phyloP scores from a whole-genome alignment of 768 basidiomycete species.

The Phaffia tasmanica region DNA sequence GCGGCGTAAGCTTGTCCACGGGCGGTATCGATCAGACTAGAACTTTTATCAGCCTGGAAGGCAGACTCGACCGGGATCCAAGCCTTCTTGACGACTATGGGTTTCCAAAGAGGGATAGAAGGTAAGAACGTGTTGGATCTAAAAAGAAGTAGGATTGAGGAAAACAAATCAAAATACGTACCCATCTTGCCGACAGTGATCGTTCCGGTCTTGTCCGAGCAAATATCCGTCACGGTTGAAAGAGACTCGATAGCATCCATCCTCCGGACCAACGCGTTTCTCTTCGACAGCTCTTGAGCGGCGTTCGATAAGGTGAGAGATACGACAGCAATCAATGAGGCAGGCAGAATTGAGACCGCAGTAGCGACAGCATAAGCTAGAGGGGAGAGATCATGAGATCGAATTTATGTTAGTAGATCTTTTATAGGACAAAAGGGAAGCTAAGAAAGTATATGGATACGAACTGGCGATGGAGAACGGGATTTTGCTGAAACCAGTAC shows the following conservation, averaged over 20 bases:
- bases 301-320: conserved; percentile 52
- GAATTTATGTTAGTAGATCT: neutral
- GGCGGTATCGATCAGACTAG: conserved; percentile 29
- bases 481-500: conserved; percentile 36
- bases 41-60: conserved; percentile 30
- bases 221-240: conserved; percentile 48
- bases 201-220: conserved; percentile 60
- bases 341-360: conserved; percentile 40
- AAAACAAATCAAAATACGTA: neutral
- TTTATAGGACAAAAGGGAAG: neutral
- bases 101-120: neutral
- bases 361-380: conserved; percentile 24
- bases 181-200: conserved; percentile 42
- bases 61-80: conserved; percentile 40
- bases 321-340: conserved; percentile 46
- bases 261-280: conserved; percentile 52
- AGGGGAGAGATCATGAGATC: neutral
- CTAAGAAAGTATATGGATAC: conserved; percentile 31
- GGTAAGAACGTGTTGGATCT: neutral
- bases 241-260: conserved; percentile 56
- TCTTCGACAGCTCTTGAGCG: conserved; percentile 46
- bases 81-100: conserved; percentile 38
- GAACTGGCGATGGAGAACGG: conserved; percentile 39
- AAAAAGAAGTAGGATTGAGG: neutral
- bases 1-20: conserved; percentile 34